These are phyloP conservation scores for Colletotrichum viniferum DNA, from an alignment of 2,329 filamentous ascomycete species.

Conservation along the genomic window DNA sequence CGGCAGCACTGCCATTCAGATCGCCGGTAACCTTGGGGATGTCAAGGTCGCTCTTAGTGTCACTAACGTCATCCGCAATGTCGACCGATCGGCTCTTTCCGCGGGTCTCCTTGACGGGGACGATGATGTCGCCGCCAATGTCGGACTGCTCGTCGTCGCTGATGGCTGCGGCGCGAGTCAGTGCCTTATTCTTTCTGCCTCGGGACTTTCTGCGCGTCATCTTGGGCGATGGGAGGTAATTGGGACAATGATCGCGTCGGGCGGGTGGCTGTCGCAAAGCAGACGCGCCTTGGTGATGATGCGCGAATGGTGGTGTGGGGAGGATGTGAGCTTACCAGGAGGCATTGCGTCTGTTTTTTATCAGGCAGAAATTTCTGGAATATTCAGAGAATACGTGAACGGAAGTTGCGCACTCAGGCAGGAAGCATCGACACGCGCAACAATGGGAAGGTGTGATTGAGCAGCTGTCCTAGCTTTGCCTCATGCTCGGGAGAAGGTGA, in stretches of 20 bases:
- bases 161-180: slow-evolving; percentile 31
- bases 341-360: slow-evolving; percentile 5
- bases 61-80: not conserved
- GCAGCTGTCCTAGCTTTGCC: not conserved
- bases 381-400: not conserved
- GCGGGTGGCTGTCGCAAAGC: not conserved
- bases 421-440: slow-evolving; percentile 2
- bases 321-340: slow-evolving; percentile 13
- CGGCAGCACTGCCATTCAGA: slow-evolving; percentile 20
- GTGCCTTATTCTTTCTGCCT: not conserved
- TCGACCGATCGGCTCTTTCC: slow-evolving; percentile 10
- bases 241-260: not conserved
- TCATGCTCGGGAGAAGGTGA: not conserved
- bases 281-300: not conserved
- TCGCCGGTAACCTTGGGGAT: not conserved
- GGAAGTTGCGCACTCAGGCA: not conserved
- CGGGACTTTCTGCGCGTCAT: not conserved
- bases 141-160: slow-evolving; percentile 42
- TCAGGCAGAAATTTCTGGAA: not conserved
- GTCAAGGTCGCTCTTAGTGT: slow-evolving; percentile 3
- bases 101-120: not conserved
- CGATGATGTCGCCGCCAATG: not conserved
- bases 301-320: not conserved
- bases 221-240: not conserved
- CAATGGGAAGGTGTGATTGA: not conserved